phyloP scores from a whole-genome alignment of 2,329 filamentous ascomycete species.

The Laburnicola sp. region DNA sequence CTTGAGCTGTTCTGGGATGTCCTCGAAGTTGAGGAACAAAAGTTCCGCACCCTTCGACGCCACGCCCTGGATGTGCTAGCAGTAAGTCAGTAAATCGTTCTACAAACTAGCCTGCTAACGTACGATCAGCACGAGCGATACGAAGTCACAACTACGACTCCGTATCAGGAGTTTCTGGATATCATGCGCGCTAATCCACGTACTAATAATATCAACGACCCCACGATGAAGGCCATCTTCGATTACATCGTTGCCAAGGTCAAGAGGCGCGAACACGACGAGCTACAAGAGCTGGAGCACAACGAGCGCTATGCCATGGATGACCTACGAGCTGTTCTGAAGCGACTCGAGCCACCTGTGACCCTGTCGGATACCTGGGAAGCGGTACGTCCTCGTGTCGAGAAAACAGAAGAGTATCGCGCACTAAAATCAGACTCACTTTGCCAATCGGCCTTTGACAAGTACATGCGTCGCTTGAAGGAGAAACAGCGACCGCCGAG shows the following conservation, averaged over 20 bases:
- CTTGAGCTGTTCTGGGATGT: constrained; percentile 96
- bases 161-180: constrained; percentile 82
- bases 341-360: constrained; percentile 86
- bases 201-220: constrained; percentile 82
- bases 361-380: constrained; percentile 81
- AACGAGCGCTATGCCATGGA: constrained; percentile 84
- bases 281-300: constrained; percentile 78
- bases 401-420: constrained; percentile 81
- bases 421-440: constrained; percentile 81
- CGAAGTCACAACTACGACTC: constrained; percentile 84
- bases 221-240: constrained; percentile 79
- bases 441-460: constrained; percentile 84
- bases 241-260: constrained; percentile 87
- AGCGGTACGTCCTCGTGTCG: constrained; percentile 76
- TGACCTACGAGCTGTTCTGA: constrained; percentile 80
- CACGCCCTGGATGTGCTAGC: constrained; percentile 86
- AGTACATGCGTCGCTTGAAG: constrained; percentile 83
- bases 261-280: constrained; percentile 78
- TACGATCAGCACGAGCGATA: constrained; percentile 76
- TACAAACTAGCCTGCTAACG: constrained; percentile 11
- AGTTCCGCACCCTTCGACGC: constrained; percentile 78
- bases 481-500: constrained; percentile 75
- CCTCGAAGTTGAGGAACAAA: constrained; percentile 88
- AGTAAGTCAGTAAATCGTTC: constrained; percentile 56
- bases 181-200: constrained; percentile 84